phyloP scores from a whole-genome alignment of 768 basidiomycete species.

The Macrolepiota fuliginosa region DNA sequence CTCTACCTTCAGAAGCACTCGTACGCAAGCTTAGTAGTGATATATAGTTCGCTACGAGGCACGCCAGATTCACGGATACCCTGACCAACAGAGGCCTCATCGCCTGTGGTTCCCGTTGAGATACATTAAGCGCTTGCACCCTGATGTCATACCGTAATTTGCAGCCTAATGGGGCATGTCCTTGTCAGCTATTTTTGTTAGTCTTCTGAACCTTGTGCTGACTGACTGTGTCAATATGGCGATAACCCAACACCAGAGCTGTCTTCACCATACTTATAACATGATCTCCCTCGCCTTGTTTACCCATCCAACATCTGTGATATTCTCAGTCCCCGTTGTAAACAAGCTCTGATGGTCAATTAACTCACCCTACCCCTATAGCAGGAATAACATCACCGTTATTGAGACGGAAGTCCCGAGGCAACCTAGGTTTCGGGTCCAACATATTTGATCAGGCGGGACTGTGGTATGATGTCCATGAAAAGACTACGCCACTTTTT shows the following conservation, averaged over 20 bases:
- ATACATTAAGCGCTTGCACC: slow-evolving; percentile 4
- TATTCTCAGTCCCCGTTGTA: neutral
- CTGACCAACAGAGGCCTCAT: slow-evolving; percentile 35
- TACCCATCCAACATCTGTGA: slow-evolving; percentile 31
- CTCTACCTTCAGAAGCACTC: slow-evolving; percentile 12
- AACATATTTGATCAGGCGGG: neutral
- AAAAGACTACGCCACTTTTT: too few species aligned
- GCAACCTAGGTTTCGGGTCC: neutral
- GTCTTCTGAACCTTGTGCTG: neutral
- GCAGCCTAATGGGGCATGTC: neutral
- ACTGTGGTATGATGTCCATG: too few species aligned
- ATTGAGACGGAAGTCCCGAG: slow-evolving; percentile 19
- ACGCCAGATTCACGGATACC: slow-evolving; percentile 38
- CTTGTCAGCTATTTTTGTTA: neutral
- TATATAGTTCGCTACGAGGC: slow-evolving; percentile 34
- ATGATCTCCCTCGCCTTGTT: slow-evolving; percentile 22
- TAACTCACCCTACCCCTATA: slow-evolving; percentile 27
- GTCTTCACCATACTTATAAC: slow-evolving; percentile 21
- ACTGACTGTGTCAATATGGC: slow-evolving; percentile 33
- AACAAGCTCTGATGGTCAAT: neutral
- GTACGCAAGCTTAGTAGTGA: slow-evolving; percentile 41
- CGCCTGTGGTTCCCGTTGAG: slow-evolving; percentile 17
- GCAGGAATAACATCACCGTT: slow-evolving; percentile 22
- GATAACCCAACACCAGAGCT: slow-evolving; percentile 28
- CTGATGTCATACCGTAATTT: slow-evolving; percentile 7